These are phyloP conservation scores for Gilbertella persicaria DNA, from an alignment of 371 early-diverging fungal species.

Conservation along the genomic window DNA sequence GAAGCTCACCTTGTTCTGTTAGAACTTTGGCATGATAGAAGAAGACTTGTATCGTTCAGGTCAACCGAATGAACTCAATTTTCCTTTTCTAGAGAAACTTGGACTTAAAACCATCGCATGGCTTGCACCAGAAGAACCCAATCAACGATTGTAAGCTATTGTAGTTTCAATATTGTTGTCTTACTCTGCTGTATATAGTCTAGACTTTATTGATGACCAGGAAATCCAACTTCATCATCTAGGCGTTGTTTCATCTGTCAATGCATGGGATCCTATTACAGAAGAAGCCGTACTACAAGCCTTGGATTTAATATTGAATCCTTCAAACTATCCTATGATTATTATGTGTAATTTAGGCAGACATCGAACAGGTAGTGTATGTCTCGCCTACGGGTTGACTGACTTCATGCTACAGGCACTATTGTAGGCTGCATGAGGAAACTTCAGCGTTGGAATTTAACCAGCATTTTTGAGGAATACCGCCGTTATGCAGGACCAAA, in stretches of 20 bases:
- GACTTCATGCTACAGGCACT: conserved; percentile 77
- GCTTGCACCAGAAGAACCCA: conserved; percentile 96
- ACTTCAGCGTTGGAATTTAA: conserved; percentile 95
- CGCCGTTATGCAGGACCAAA: conserved; percentile 95
- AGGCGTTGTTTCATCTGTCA: conserved; percentile 73
- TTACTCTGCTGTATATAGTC: conserved; percentile 34
- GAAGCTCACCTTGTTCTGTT: conserved; percentile 1
- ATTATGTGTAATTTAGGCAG: conserved; percentile 97
- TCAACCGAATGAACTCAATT: conserved; percentile 98
- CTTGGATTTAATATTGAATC: conserved; percentile 84
- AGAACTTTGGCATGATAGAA: conserved; percentile 97
- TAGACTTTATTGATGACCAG: conserved; percentile 97
- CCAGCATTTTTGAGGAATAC: conserved; percentile 97
- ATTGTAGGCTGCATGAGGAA: conserved; percentile 97
- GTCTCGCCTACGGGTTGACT: too few relatives aligned
- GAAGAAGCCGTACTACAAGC: conserved; percentile 94
- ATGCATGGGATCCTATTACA: conserved; percentile 95
- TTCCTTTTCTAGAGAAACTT: conserved; percentile 94
- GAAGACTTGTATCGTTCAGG: conserved; percentile 96
- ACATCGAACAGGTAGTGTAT: conserved; percentile 85
- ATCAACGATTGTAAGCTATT: conserved; percentile 76
- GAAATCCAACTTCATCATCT: conserved; percentile 90
- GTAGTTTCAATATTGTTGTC: not conserved
- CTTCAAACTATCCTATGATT: conserved; percentile 91
- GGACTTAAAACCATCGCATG: conserved; percentile 90